Evolutionary conservation across 1,284 basidiomycete species (phyloP).

Genomic region (Xerocomus nothofagi): DNA sequence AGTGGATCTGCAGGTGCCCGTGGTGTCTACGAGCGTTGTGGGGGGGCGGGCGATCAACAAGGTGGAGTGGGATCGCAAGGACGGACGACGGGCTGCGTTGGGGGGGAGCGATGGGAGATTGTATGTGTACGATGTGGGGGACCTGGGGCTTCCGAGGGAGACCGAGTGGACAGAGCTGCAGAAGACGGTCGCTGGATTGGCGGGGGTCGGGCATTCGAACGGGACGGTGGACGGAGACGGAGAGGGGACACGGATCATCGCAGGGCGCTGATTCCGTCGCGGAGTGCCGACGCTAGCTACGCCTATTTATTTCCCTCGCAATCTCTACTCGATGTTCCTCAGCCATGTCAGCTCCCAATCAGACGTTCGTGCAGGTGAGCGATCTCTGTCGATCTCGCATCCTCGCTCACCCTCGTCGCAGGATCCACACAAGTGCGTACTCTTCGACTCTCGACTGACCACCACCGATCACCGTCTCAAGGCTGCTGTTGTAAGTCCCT

Average conservation of each 20-base stretch:
- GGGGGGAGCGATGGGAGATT: conserved; percentile 91
- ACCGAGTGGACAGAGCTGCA: conserved; percentile 90
- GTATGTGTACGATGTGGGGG: conserved; percentile 94
- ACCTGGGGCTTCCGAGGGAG: conserved; percentile 81
- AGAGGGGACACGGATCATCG: conserved; percentile 43
- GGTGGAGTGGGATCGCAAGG: conserved; percentile 88
- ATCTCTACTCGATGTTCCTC: background rate
- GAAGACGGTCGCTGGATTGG: conserved; percentile 69
- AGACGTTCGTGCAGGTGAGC: background rate
- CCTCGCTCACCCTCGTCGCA: conserved; percentile 25
- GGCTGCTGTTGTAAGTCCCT: conserved; percentile 62
- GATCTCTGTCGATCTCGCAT: accelerated
- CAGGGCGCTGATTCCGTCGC: conserved; percentile 42
- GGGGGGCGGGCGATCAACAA: conserved; percentile 90
- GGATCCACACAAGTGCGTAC: conserved; percentile 66
- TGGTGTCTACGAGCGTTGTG: conserved; percentile 71
- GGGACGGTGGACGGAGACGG: conserved; percentile 49
- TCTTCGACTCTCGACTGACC: background rate
- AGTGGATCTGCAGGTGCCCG: conserved; percentile 61
- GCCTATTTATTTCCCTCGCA: too few species aligned
- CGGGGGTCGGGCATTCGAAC: conserved; percentile 54
- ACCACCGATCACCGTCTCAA: too few species aligned
- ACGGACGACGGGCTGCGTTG: conserved; percentile 80
- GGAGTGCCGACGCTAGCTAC: conserved; percentile 15
- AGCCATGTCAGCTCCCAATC: background rate